Conservation (phyloP, 2,329 filamentous ascomycete species). For the Hymenoscyphus linearis region DNA sequence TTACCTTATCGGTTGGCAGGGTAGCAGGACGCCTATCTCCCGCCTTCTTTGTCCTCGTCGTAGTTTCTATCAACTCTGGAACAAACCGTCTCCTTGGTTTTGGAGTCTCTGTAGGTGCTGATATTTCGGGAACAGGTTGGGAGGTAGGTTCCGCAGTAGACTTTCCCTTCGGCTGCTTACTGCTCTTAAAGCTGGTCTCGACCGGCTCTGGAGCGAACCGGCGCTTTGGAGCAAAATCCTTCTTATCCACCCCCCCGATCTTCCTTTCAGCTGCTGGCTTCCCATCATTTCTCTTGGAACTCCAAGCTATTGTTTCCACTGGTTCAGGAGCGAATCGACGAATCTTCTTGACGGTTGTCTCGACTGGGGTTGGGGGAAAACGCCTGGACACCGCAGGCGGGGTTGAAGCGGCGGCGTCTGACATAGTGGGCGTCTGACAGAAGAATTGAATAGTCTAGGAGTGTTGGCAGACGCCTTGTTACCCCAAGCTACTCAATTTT, state of each 20-base stretch:
- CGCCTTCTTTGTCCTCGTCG: constrained; percentile 62
- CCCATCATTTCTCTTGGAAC: constrained; percentile 31
- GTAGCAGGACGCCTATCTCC: constrained; percentile 60
- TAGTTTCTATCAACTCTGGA: constrained; percentile 77
- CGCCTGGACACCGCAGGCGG: constrained; percentile 25
- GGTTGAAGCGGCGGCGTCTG: constrained; percentile 22
- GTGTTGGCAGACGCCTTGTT: neutral
- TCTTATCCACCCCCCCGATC: constrained; percentile 24
- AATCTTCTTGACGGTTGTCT: constrained; percentile 32
- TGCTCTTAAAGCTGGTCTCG: constrained; percentile 63
- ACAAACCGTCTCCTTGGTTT: constrained; percentile 52
- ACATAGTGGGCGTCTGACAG: constrained; percentile 18
- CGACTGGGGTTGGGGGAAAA: constrained; percentile 32
- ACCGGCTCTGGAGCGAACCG: constrained; percentile 66
- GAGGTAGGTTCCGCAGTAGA: constrained; percentile 48
- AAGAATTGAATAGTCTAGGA: constrained; percentile 9
- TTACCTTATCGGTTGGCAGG: constrained; percentile 61
- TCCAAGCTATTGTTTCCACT: constrained; percentile 39
- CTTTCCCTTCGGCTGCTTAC: constrained; percentile 40
- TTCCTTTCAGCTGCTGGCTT: constrained; percentile 2
- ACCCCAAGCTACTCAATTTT: constrained; percentile 10
- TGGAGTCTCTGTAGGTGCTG: constrained; percentile 30
- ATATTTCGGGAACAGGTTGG: constrained; percentile 39
- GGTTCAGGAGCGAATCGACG: constrained; percentile 38
- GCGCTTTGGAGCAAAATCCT: constrained; percentile 38